Conservation (phyloP, 495 filamentous ascomycete species). For the Aspergillus baeticus region DNA sequence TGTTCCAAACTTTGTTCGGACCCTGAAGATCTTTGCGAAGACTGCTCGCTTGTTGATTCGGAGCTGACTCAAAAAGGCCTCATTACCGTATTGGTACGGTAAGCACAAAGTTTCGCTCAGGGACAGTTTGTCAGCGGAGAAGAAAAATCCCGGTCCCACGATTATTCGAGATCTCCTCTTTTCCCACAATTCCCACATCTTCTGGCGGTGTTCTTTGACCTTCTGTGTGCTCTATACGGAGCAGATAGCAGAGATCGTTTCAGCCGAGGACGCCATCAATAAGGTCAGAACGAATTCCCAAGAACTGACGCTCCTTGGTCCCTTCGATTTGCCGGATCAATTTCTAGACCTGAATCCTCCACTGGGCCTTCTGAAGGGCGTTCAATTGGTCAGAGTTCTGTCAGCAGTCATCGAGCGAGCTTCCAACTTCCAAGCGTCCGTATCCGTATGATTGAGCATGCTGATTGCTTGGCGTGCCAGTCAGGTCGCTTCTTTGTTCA, state of each 20-base stretch:
- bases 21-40: constrained; percentile 17
- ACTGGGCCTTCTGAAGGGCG: too few relatives aligned
- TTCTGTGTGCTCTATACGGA: not conserved
- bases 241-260: too few relatives aligned
- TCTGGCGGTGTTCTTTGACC: not conserved
- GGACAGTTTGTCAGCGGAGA: constrained; percentile 4
- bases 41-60: not conserved
- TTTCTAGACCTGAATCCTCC: not conserved
- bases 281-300: too few relatives aligned
- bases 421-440: not conserved
- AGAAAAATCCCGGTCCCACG: not conserved
- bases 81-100: not conserved
- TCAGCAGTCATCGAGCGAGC: not conserved
- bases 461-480: not conserved
- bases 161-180: not conserved
- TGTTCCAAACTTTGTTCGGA: constrained; percentile 15
- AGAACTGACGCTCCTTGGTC: too few relatives aligned
- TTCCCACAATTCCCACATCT: not conserved
- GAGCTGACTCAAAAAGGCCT: not conserved
- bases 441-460: not conserved
- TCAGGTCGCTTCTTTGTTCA: not conserved
- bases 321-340: not conserved
- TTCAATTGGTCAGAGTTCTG: not conserved
- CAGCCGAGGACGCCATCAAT: too few relatives aligned
- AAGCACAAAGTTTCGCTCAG: too few relatives aligned